Base-by-base conservation (phyloP, 257 asterid species). In the Cinchona pubescens region DNA sequence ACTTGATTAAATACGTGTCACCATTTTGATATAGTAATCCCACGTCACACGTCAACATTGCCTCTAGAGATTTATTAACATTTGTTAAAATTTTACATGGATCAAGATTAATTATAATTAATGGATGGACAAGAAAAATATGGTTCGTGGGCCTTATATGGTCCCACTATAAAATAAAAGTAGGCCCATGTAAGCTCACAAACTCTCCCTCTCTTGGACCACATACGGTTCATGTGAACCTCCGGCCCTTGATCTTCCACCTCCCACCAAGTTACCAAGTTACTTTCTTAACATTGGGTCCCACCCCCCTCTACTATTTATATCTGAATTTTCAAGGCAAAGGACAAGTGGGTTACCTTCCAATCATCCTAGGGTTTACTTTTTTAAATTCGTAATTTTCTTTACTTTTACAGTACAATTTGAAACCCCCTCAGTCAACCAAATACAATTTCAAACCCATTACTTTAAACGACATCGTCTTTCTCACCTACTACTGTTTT, bases 221-320 rank as follows among this genome's bases (percentile, higher is more conserved):
- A n/a, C n/a, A n/a, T n/a, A n/a, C n/a, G n/a, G n/a, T n/a, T n/a
- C n/a, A n/a, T n/a, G n/a, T n/a, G n/a, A n/a, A n/a, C n/a, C 58
- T 49, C 69, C 71, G 58, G 61, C 86, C 87, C 78, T 81, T n/a
- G 76, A 80, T 74, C 49, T 25, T 19, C 42, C 27, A 74, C 70
- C 61, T 76, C 58, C 48, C 77, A 38, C 37, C 67, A 65, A 27
- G 56, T 29, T 53, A 42, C 53, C 61, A 56, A 15, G 51, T 13
- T 40, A 38, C 51, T 75, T 67, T 64, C 2, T 23, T 58, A n/a
- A n/a, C n/a, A n/a, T n/a, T 38, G 75, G 87, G 82, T 81, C 69
- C 86, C 79, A 56, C 70, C 77, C 45, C 85, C 63, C 70, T 78
- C 75, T 43, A 43, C n/a, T 34, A 14, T 46, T 62, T 74, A 45